Evolutionary conservation across 331 rosid genomes (phyloP).

Genomic region (Erythrophleum ivorense): DNA sequence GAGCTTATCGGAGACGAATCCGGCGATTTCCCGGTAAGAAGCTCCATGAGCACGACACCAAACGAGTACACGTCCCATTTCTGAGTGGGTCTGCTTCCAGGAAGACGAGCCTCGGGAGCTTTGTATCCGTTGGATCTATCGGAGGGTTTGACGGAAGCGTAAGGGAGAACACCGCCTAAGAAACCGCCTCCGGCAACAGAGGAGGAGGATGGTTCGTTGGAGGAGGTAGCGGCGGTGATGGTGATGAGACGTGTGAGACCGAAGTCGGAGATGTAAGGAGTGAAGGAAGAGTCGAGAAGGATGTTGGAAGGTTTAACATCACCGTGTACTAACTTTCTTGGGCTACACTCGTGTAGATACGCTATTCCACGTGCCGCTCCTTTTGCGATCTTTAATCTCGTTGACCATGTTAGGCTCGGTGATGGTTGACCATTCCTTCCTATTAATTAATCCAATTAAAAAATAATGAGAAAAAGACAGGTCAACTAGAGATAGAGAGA

Average conservation of each 20-base stretch:
- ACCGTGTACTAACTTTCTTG: constrained; percentile 87
- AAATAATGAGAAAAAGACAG: no score
- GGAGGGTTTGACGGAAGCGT: constrained; percentile 59
- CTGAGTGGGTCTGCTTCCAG: constrained; percentile 69
- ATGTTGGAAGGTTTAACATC: constrained; percentile 91
- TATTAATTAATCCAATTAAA: constrained; percentile 35
- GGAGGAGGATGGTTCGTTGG: no score
- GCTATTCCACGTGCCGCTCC: constrained; percentile 89
- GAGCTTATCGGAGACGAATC: constrained; percentile 80
- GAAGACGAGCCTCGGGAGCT: constrained; percentile 79
- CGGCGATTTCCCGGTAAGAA: constrained; percentile 85
- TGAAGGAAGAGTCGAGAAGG: constrained; percentile 70
- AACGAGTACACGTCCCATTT: no score
- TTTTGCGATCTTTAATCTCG: constrained; percentile 67
- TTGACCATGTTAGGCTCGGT: constrained; percentile 73
- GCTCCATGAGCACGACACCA: constrained; percentile 77
- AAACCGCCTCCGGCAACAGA: no score
- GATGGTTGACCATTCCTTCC: constrained; percentile 79
- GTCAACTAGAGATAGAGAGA: background rate
- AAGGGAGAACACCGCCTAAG: constrained; percentile 87
- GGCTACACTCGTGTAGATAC: constrained; percentile 91
- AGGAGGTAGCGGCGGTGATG: constrained; percentile 88
- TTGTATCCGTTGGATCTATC: constrained; percentile 64
- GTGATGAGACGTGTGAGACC: constrained; percentile 74
- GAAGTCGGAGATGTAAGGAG: constrained; percentile 76